Base-by-base conservation (phyloP, 139 green algal species). In the Coccomyxa sp. region DNA sequence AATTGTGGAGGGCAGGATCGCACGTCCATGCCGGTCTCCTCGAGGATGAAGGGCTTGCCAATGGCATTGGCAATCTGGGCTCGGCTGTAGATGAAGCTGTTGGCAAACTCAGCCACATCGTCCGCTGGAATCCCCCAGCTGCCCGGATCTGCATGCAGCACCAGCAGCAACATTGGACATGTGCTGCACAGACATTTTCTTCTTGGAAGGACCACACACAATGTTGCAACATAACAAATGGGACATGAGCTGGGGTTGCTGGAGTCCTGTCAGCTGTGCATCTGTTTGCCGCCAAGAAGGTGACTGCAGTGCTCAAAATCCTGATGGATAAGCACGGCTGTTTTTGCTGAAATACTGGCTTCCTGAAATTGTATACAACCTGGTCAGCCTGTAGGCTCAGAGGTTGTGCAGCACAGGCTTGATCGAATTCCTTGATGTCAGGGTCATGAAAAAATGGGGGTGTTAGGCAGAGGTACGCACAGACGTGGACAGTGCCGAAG, bases 41-140 rank as follows among this genome's bases (percentile, higher is more conserved):
- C 88, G 81, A 91, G 81, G 57, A 91, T 83, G 28, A 91, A 83
- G 11, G 88, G 88, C 81, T 90, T 91, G 31, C 81, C 78, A 23
- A 38, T 60, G 18, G 81, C 58, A 67, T 87, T 74, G 7, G 84
- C 88, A 74, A 88, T 76, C 15, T 77, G 57, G 45, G 81, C 82
- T n/a, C 88, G 82, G 75, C 88, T 82, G 58, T 67, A 45, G 60
- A 86, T 82, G 21, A 82, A 58, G 67, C 79, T 83, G 38, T 60
- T 57, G 63, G n/a, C 38, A 13, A 86, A 51, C 63, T 63, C 79
- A 23, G 51, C 63, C 59, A 68, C 67, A 1, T 80, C 76, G 10
- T 45, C 63, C 18, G 58, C 31, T 27, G 59, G 30, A 17, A 82
- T 79, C 16, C 27, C 58, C 76, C 76, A 85, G 82, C 82, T 81